Evolutionary conservation across 1,284 basidiomycete genomes (phyloP).

Genomic region (Inonotus hispidus): DNA sequence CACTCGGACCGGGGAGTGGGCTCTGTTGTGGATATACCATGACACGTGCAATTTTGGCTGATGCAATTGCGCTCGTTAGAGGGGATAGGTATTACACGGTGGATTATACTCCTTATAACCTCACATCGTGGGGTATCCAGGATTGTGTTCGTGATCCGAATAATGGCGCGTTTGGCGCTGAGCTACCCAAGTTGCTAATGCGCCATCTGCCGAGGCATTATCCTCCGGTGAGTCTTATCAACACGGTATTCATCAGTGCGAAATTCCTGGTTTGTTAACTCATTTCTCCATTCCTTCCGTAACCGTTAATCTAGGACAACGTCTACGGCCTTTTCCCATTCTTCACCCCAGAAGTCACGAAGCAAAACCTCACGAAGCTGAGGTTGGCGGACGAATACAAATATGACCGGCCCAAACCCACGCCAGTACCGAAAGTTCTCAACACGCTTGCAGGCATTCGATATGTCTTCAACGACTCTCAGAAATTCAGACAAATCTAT

Average conservation of each 20-base stretch:
- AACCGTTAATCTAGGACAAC: slow-evolving; percentile 19
- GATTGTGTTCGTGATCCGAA: slow-evolving; percentile 25
- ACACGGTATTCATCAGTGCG: too few species aligned
- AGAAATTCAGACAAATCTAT: slow-evolving; percentile 35
- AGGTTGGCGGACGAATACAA: slow-evolving; percentile 38
- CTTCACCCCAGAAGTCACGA: slow-evolving; percentile 45
- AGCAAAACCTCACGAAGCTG: slow-evolving; percentile 35
- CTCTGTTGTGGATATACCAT: slow-evolving; percentile 48
- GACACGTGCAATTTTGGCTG: slow-evolving; percentile 37
- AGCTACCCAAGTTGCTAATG: slow-evolving; percentile 33
- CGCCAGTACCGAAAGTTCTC: slow-evolving; percentile 34
- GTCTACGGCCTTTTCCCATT: slow-evolving; percentile 46
- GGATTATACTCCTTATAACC: slow-evolving; percentile 31
- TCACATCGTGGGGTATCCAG: slow-evolving; percentile 31
- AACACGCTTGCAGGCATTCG: slow-evolving; percentile 39
- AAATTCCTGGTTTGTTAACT: not conserved
- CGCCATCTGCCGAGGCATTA: slow-evolving; percentile 45
- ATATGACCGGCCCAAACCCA: slow-evolving; percentile 33
- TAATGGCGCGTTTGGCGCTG: slow-evolving; percentile 26
- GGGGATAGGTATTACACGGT: slow-evolving; percentile 29
- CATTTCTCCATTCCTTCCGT: not conserved
- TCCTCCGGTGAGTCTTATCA: slow-evolving; percentile 22
- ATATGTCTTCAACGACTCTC: slow-evolving; percentile 35
- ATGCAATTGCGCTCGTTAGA: slow-evolving; percentile 49
- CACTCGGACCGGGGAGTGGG: slow-evolving; percentile 40